phyloP scores from a whole-genome alignment of 768 basidiomycete species.

The Mrakia frigida region DNA sequence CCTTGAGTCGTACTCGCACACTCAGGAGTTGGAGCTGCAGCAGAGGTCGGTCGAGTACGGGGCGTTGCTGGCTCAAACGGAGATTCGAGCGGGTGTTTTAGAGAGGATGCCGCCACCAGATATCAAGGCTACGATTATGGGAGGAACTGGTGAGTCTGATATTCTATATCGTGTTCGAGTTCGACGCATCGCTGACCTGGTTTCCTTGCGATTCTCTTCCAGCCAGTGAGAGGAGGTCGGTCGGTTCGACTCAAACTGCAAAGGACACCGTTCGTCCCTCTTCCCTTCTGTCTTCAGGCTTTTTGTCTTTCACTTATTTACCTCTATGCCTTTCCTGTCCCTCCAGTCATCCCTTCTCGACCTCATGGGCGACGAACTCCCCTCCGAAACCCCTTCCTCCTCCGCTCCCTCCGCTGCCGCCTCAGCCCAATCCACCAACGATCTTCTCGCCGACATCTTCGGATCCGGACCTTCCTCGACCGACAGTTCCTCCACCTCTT shows the following conservation, averaged over 20 bases:
- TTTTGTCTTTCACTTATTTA: neutral
- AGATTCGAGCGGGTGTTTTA: slow-evolving; percentile 74
- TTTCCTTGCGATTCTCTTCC: neutral
- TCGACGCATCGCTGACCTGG: neutral
- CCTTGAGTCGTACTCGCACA: slow-evolving; percentile 74
- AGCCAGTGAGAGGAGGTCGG: slow-evolving; percentile 95
- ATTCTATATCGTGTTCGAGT: neutral
- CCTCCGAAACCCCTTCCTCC: slow-evolving; percentile 48
- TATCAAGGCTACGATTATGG: slow-evolving; percentile 93
- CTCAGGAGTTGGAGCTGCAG: slow-evolving; percentile 88
- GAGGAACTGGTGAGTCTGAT: slow-evolving; percentile 39
- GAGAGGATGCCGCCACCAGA: slow-evolving; percentile 99
- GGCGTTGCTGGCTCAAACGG: slow-evolving; percentile 61
- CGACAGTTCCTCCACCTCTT: slow-evolving; percentile 44
- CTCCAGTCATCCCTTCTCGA: slow-evolving; percentile 52
- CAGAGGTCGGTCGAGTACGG: slow-evolving; percentile 95
- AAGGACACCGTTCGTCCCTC: slow-evolving; percentile 56
- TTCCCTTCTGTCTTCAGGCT: neutral
- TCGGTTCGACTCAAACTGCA: slow-evolving; percentile 75
- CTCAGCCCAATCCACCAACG: slow-evolving; percentile 62
- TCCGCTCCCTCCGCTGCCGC: slow-evolving; percentile 44
- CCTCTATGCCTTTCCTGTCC: neutral
- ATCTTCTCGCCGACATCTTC: slow-evolving; percentile 89
- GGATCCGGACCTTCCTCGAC: slow-evolving; percentile 49
- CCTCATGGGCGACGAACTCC: slow-evolving; percentile 71